Base-by-base conservation (phyloP, 1,284 basidiomycete species). In the Fomitiporia mediterranea region DNA sequence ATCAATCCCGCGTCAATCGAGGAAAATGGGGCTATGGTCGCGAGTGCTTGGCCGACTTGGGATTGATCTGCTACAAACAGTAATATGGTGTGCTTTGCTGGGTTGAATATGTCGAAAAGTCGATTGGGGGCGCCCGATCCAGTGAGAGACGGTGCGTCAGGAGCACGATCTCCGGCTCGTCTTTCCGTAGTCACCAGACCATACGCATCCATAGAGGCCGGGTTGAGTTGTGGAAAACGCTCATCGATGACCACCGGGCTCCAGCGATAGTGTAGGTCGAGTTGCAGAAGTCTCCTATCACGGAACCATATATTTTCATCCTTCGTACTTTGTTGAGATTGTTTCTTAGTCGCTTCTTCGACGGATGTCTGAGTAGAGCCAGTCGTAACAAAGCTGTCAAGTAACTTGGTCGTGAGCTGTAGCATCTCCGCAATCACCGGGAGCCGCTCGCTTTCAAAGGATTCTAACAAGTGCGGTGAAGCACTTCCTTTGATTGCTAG, bases 341-440 rank as follows among this genome's bases (percentile, higher is more conserved):
- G 48, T 2, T 48, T 17, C 30, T 27, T 34, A 3, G 43, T 47
- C n/a, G 46, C 19, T 17, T 50, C 60, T n/a, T n/a, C n/a, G n/a
- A n/a, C n/a, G n/a, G n/a, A n/a, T n/a, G n/a, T n/a, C n/a, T n/a
- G n/a, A n/a, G n/a, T n/a, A n/a, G n/a, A n/a, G n/a, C n/a, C n/a
- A n/a, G n/a, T n/a, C n/a, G n/a, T n/a, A n/a, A n/a, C n/a, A n/a
- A n/a, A n/a, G n/a, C n/a, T n/a, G n/a, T n/a, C n/a, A n/a, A n/a
- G n/a, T n/a, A n/a, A n/a, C n/a, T n/a, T n/a, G n/a, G n/a, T n/a
- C n/a, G n/a, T n/a, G n/a, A n/a, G n/a, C 21, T 46, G 21, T 32
- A 70, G 66, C 70, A 76, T 75, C 44, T 72, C 67, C 0, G 69
- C 66, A 32, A 75, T 68, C 8, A 75, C 70, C 0, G 72, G 74